Conservation (phyloP, 1,284 basidiomycete genomes). For the Austropuccinia psidii region DNA sequence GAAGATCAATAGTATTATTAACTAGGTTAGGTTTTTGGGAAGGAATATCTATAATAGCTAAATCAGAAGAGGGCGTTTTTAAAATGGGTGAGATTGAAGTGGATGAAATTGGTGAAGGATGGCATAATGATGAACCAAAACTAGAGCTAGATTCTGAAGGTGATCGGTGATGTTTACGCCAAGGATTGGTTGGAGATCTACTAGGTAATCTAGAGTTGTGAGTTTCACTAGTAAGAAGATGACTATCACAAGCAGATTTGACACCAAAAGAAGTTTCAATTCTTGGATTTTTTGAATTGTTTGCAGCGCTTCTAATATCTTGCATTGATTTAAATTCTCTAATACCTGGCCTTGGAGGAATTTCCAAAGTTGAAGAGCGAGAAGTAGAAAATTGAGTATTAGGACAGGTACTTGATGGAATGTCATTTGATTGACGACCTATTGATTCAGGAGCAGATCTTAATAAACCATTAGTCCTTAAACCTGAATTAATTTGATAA, state of each 20-base stretch:
- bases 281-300: too few relatives aligned
- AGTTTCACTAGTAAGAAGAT: background rate
- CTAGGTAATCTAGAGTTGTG: background rate
- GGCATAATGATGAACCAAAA: slow-evolving; percentile 28
- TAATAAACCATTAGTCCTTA: too few relatives aligned
- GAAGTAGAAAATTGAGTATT: too few relatives aligned
- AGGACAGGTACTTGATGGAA: too few relatives aligned
- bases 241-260: background rate
- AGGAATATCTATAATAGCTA: too few relatives aligned
- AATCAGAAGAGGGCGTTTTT: background rate
- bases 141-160: slow-evolving; percentile 22
- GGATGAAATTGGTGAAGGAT: slow-evolving; percentile 4
- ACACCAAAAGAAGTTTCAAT: too few relatives aligned
- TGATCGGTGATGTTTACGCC: background rate
- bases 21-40: background rate
- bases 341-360: slow-evolving; percentile 13
- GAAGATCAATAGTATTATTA: background rate
- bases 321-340: slow-evolving; percentile 36
- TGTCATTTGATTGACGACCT: too few relatives aligned
- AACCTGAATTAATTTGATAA: too few relatives aligned
- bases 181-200: background rate
- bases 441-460: too few relatives aligned
- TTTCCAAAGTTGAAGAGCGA: too few relatives aligned
- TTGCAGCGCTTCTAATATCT: slow-evolving; percentile 2
- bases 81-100: background rate